Evolutionary conservation across 164 flowering plant genomes (phyloP), one percentile per base, ranked within the genome.

Genomic region (Amborella trichopoda): DNA sequence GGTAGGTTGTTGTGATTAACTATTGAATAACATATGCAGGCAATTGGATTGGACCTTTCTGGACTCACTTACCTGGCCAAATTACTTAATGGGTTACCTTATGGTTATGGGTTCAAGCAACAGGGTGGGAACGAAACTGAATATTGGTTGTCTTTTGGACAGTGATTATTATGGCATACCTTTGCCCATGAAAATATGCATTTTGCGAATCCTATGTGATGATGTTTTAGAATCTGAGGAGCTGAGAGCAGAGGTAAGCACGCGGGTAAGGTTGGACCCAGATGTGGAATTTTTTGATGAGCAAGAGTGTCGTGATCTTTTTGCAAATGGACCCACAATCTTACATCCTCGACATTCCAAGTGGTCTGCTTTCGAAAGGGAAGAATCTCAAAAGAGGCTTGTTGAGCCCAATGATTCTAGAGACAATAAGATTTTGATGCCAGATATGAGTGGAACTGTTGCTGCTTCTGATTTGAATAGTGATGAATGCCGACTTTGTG

Each of bases 401-500:
- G 58, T 68, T 36, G 73, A 57, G 38, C 50, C 55, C 43, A 58
- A 46, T 28, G 60, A 38, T 6, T 50, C 39, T 11, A 71, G 62
- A 46, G 38, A 64, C 19, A 44, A 32, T 25, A 64, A 59, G 32
- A 54, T 46, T 34, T 21, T 57, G 26, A 66, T 53, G 38, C 36
- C 54, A 44, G 66, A 6, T 6, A 13, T 30, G 6, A 30, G 34
- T 30, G 60, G 46, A 30, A 48, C 60, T 45, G 63, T 56, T 65
- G 70, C 32, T 55, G 89, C 56, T 54, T 54, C 58, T 48, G 95
- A 88, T 69, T 68, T 65, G 34, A 88, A 88, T 50, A 63, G 83
- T 28, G 99, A 93, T 62, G 99, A 93, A 50, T 93, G 99, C 49
- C 75, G 83, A 28, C 77, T 93, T 36, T 93, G 99, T 64, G 94